Conservation (phyloP, 2,329 filamentous ascomycete species). For the Fusarium mangiferae region DNA sequence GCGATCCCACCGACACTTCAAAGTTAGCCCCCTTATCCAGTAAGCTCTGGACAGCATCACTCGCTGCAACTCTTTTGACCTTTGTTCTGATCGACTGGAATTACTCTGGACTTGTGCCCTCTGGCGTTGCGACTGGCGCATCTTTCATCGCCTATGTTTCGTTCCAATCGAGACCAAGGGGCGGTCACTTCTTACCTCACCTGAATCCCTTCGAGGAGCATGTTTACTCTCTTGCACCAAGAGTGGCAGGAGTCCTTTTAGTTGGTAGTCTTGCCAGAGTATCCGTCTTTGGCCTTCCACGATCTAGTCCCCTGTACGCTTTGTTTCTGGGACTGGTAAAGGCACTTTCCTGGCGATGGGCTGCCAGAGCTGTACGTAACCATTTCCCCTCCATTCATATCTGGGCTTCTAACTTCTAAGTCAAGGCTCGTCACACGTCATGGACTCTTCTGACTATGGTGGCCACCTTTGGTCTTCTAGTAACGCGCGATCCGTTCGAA, state of each 20-base stretch:
- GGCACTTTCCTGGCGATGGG: background rate
- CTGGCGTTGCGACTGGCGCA: background rate
- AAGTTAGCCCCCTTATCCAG: background rate
- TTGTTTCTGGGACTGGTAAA: background rate
- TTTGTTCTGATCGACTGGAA: background rate
- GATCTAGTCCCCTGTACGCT: background rate
- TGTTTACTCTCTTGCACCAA: background rate
- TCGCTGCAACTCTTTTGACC: background rate
- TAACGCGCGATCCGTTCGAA: background rate
- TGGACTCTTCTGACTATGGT: background rate
- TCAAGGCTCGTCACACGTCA: background rate
- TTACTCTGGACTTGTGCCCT: background rate
- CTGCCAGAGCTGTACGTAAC: background rate
- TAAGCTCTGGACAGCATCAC: background rate
- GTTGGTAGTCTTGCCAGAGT: background rate
- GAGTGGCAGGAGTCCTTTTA: background rate
- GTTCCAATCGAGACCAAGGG: background rate
- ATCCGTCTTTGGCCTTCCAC: background rate
- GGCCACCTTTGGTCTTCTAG: background rate
- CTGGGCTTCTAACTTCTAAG: background rate
- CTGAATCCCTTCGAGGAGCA: background rate
- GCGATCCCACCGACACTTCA: background rate
- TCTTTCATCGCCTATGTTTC: background rate
- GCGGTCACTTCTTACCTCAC: background rate
- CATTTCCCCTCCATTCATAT: fast-evolving